Evolutionary conservation across 805 yeast genomes (phyloP), one percentile per base, ranked within the genome.

Genomic region (Yarrowia divulgata): DNA sequence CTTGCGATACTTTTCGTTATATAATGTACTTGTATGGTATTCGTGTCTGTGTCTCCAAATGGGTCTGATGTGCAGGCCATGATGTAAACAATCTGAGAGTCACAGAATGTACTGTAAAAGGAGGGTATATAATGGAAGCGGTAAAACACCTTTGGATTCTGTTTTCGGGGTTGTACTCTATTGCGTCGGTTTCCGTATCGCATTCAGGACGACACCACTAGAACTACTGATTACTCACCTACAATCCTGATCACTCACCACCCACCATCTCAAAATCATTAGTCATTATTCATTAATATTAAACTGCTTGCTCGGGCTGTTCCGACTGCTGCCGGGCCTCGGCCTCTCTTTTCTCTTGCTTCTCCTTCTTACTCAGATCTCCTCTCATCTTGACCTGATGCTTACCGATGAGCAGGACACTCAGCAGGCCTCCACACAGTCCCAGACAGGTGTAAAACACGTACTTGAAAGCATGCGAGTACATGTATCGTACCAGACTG

Each of bases 311-410:
- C 9, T 39, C 34, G 3, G 54, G 39, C 60, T 54, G 34, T 35
- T 19, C 45, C 29, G 32, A 18, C 45, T 4, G 19, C 19, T 34
- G 29, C n/a, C 29, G 37, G 12, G 37, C 39, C 46, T 40, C 63
- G 9, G 19, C 48, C 29, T 60, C 40, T 18, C 19, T 14, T 42
- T 45, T 32, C 8, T 43, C 52, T 42, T 35, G 13, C 66, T 60
- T 60, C 4, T 46, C 57, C 39, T 63, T 46, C 48, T 63, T 63
- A 7, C 68, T 39, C 37, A 37, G n/a, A 63, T 63, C 68, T 19
- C 68, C 68, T 63, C 68, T 19, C 68, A 63, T 63, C 29, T 63
- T 63, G 18, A 63, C 68, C 68, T 63, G 57, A 37, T 63, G 68
- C 57, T 63, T 63, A 12, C 68, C 68, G 48, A 63, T 63, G n/a